A percentile compares a stretch with the other conserved stretches of the same genome.
phyloP scores from a whole-genome alignment of 1,284 basidiomycete genomes.

The Exsudoporus floridanus region DNA sequence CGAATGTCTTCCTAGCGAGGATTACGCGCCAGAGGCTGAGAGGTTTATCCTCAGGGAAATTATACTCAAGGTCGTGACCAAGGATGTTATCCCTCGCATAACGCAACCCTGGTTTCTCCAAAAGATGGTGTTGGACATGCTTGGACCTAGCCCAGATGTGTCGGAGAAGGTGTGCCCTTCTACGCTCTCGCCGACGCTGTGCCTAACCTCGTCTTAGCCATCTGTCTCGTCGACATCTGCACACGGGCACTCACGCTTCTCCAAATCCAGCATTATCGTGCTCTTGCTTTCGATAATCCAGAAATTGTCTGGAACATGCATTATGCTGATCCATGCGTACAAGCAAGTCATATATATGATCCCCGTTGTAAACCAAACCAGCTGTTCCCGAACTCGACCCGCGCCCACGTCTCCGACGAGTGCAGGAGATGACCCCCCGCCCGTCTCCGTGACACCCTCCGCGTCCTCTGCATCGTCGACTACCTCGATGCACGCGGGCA shows the following conservation, averaged over 20 bases:
- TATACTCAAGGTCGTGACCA: slow-evolving; percentile 67
- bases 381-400: slow-evolving; percentile 16
- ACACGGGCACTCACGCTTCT: slow-evolving; percentile 35
- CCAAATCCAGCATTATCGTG: slow-evolving; percentile 63
- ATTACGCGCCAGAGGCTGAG: slow-evolving; percentile 78
- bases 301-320: slow-evolving; percentile 63
- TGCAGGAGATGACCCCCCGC: slow-evolving; percentile 1
- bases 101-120: slow-evolving; percentile 84
- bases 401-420: slow-evolving; percentile 8
- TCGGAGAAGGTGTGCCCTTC: slow-evolving; percentile 36
- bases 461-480: slow-evolving; percentile 14
- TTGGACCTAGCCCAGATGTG: slow-evolving; percentile 45
- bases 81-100: slow-evolving; percentile 63
- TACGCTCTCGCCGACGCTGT: background rate
- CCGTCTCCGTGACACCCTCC: slow-evolving; percentile 17
- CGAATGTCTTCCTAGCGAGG: slow-evolving; percentile 62
- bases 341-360: slow-evolving; percentile 63
- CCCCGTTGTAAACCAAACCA: slow-evolving; percentile 58
- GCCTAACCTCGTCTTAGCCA: slow-evolving; percentile 21
- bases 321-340: slow-evolving; percentile 66
- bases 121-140: slow-evolving; percentile 56
- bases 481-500: slow-evolving; percentile 9
- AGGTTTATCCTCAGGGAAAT: slow-evolving; percentile 76
- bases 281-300: slow-evolving; percentile 71
- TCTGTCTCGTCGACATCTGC: slow-evolving; percentile 20